Conservation (phyloP, 495 filamentous ascomycete genomes). For the Penicillium ucsense region DNA sequence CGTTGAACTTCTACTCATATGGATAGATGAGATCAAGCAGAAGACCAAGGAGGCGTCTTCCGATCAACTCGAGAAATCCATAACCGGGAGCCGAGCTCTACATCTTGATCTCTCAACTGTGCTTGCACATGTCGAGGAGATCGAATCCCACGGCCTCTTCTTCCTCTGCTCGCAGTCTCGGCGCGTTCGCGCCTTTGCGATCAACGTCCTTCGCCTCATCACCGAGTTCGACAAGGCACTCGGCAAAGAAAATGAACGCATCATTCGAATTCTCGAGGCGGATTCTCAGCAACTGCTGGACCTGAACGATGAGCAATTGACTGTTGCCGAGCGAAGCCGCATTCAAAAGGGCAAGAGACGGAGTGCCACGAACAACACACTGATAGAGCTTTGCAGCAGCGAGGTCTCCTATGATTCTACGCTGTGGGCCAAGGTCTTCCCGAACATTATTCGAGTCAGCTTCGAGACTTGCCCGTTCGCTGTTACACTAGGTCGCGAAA, state of each 20-base stretch:
- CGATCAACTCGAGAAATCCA: slow-evolving; percentile 48
- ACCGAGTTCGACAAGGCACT: slow-evolving; percentile 90
- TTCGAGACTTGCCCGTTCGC: slow-evolving; percentile 87
- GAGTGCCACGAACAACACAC: slow-evolving; percentile 71
- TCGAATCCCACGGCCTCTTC: slow-evolving; percentile 96
- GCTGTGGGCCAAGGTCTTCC: slow-evolving; percentile 95
- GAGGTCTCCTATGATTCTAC: slow-evolving; percentile 91
- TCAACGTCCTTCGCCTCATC: slow-evolving; percentile 83
- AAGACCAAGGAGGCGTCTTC: slow-evolving; percentile 66
- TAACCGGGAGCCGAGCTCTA: slow-evolving; percentile 47
- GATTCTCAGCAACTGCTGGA: slow-evolving; percentile 83
- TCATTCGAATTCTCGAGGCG: slow-evolving; percentile 87
- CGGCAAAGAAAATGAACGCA: slow-evolving; percentile 64
- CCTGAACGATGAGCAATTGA: slow-evolving; percentile 85
- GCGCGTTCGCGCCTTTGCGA: slow-evolving; percentile 77
- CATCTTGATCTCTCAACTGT: slow-evolving; percentile 81
- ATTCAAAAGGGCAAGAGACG: slow-evolving; percentile 84
- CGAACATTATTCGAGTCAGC: slow-evolving; percentile 83
- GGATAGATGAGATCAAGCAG: slow-evolving; percentile 90
- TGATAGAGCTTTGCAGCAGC: slow-evolving; percentile 91
- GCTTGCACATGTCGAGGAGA: slow-evolving; percentile 87
- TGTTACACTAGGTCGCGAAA: slow-evolving; percentile 78
- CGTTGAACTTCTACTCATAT: slow-evolving; percentile 87
- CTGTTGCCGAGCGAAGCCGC: slow-evolving; percentile 84
- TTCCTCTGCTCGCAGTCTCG: slow-evolving; percentile 94